A percentile compares a stretch with the other conserved stretches of the same genome.
phyloP scores from a whole-genome alignment of 306 rosid species.

The Casuarina glauca region DNA sequence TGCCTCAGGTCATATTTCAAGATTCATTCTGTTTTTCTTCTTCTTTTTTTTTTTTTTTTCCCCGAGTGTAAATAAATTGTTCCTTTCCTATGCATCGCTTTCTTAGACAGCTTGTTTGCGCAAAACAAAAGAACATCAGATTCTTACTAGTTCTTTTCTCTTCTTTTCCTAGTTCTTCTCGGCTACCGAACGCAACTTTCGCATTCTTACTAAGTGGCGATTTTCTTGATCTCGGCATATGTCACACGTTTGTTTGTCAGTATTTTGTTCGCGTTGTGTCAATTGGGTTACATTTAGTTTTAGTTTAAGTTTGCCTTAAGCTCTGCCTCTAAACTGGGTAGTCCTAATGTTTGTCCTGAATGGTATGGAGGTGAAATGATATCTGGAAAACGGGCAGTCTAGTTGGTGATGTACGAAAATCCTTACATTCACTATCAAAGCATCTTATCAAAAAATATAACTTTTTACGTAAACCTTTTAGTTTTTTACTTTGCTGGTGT shows the following conservation, averaged over 20 bases:
- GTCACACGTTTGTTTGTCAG: not conserved
- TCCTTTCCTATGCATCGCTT: not conserved
- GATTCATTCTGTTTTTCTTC: not conserved
- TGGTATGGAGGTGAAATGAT: not conserved
- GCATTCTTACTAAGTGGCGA: not conserved
- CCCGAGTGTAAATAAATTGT: not conserved
- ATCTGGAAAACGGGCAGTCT: not conserved
- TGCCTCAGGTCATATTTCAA: conserved; percentile 10
- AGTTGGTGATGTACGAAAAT: not conserved
- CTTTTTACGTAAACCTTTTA: not conserved
- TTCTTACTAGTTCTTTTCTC: not conserved
- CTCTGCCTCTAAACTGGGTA: not conserved
- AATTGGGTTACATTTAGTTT: not conserved
- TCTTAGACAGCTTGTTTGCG: not conserved
- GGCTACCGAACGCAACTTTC: not conserved
- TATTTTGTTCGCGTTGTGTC: not conserved
- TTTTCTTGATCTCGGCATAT: not conserved
- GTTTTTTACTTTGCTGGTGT: not conserved
- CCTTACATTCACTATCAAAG: too few species aligned
- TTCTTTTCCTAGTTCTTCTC: not conserved
- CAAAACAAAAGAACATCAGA: not conserved
- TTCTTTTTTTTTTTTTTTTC: not conserved
- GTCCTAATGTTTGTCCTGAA: not conserved
- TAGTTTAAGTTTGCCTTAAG: not conserved
- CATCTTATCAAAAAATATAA: too few species aligned